A percentile compares a stretch with the other conserved stretches of the same genome.
Conservation (phyloP, 179 eudicot genomes). For the Beta macrorhiza region DNA sequence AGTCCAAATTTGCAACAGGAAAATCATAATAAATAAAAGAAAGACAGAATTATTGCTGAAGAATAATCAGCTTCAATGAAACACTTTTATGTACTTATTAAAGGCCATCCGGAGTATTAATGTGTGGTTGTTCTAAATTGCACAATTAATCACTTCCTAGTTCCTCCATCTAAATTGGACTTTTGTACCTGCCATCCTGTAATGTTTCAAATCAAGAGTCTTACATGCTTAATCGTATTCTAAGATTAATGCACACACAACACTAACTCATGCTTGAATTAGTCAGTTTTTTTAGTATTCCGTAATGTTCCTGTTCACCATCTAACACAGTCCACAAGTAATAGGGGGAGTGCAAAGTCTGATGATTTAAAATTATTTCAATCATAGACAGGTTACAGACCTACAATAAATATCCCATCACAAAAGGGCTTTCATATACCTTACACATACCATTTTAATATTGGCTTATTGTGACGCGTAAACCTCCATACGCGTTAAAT, state of each 20-base stretch:
- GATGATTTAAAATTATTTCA: too few species aligned
- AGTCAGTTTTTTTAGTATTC: too few species aligned
- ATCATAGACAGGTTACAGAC: not conserved
- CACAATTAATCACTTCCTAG: too few species aligned
- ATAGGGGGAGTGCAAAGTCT: too few species aligned
- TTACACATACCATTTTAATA: not conserved
- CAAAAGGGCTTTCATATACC: not conserved
- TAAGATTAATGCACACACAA: too few species aligned
- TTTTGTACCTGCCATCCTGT: not conserved
- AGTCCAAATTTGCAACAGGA: slow-evolving; percentile 70
- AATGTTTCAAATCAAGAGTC: not conserved
- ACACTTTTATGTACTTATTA: not conserved
- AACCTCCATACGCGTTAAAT: slow-evolving; percentile 2
- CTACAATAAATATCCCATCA: not conserved
- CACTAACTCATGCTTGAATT: too few species aligned
- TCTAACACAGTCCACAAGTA: too few species aligned
- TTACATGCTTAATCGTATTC: too few species aligned
- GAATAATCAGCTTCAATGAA: not conserved
- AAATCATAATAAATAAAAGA: slow-evolving; percentile 9
- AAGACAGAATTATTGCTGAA: not conserved
- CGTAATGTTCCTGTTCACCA: too few species aligned
- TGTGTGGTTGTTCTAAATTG: too few species aligned
- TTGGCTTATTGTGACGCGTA: not conserved
- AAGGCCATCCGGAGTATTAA: not conserved
- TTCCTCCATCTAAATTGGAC: not conserved